These are phyloP conservation scores for Balamuthia mandrillaris DNA, from an alignment of 208 protist genomes.

Conservation along the genomic window DNA sequence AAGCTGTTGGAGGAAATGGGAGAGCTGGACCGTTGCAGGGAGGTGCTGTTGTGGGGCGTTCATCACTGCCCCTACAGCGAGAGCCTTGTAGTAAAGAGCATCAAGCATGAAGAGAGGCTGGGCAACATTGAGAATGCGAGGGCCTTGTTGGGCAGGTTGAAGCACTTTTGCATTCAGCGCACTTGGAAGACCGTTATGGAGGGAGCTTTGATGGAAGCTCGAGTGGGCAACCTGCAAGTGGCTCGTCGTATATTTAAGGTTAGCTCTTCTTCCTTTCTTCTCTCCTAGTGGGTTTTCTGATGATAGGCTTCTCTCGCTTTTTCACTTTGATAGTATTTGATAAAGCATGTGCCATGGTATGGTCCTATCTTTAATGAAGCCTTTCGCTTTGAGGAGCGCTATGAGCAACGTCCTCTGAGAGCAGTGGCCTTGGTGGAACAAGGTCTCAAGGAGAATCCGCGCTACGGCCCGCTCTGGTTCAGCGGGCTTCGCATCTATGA, in stretches of 20 bases:
- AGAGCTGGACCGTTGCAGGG: slow-evolving; percentile 56
- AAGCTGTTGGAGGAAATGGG: slow-evolving; percentile 82
- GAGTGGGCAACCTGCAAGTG: slow-evolving; percentile 65
- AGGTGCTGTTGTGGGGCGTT: slow-evolving; percentile 63
- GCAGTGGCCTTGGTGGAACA: slow-evolving; percentile 66
- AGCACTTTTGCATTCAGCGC: slow-evolving; percentile 52
- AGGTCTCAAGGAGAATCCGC: slow-evolving; percentile 63
- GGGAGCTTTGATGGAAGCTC: slow-evolving; percentile 74
- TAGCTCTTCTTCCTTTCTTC: too few relatives aligned
- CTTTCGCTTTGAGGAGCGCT: slow-evolving; percentile 70
- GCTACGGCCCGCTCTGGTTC: slow-evolving; percentile 81
- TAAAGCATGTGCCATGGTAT: slow-evolving; percentile 70
- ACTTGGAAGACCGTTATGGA: slow-evolving; percentile 77
- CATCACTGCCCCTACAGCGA: slow-evolving; percentile 70
- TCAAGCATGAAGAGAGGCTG: slow-evolving; percentile 72
- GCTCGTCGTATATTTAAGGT: slow-evolving; percentile 70
- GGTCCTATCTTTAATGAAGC: slow-evolving; percentile 78
- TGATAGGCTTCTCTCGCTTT: background rate
- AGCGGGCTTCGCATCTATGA: slow-evolving; percentile 66
- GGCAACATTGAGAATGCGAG: slow-evolving; percentile 47
- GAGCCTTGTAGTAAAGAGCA: slow-evolving; percentile 67
- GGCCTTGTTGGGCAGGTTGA: slow-evolving; percentile 10
- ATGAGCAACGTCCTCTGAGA: slow-evolving; percentile 57
- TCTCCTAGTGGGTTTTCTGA: background rate
- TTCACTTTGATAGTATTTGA: slow-evolving; percentile 62